These are phyloP conservation scores for Camellia lanceoleosa DNA, from an alignment of 148 eudicot species.

Conservation along the genomic window DNA sequence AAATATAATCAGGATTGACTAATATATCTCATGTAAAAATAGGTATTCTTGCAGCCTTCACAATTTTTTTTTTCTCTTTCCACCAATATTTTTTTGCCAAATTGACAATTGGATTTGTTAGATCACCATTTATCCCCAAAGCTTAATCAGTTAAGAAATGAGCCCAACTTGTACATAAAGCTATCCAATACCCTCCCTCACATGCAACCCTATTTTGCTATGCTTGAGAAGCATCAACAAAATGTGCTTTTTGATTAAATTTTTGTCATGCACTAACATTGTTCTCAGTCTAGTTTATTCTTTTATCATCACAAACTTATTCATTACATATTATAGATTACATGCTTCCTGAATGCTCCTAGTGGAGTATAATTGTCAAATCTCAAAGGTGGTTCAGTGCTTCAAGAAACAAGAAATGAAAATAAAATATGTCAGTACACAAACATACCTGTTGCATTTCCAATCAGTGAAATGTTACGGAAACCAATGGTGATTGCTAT, in stretches of 20 bases:
- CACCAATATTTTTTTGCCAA: not conserved
- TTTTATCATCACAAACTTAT: not conserved
- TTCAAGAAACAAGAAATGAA: not conserved
- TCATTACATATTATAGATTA: not conserved
- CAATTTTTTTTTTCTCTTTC: not conserved
- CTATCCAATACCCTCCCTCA: no score
- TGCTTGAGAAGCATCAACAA: no score
- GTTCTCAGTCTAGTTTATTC: not conserved
- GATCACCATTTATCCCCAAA: no score
- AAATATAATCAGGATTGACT: not conserved
- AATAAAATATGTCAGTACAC: not conserved
- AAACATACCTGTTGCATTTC: conserved; percentile 40
- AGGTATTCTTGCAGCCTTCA: not conserved
- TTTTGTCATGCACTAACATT: not conserved
- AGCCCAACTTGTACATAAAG: no score
- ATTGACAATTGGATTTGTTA: not conserved
- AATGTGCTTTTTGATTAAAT: not conserved
- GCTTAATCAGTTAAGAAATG: no score
- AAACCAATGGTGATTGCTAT: conserved; percentile 41
- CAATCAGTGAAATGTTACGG: conserved; percentile 34
- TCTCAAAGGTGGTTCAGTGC: not conserved
- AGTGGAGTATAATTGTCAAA: not conserved
- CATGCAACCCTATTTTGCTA: no score
- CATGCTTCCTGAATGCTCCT: not conserved
- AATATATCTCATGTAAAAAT: not conserved